Conservation (phyloP, 1,139 yeast genomes). For the Blastobotrys aristatus region DNA sequence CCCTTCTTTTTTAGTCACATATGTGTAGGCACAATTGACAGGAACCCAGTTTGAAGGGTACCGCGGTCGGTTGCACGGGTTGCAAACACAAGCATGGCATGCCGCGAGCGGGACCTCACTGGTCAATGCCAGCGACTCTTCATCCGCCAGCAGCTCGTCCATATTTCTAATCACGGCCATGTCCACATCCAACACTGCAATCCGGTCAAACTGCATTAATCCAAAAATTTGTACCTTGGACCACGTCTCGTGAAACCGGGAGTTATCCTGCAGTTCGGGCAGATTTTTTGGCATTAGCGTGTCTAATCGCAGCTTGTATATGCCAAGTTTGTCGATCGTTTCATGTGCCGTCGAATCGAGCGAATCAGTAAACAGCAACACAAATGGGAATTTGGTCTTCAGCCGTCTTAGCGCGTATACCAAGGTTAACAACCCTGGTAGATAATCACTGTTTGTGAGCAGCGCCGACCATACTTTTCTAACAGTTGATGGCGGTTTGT, state of each 20-base stretch:
- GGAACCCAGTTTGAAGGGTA: constrained; percentile 50
- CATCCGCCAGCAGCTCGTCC: constrained; percentile 49
- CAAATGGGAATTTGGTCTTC: constrained; percentile 44
- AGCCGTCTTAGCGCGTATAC: constrained; percentile 41
- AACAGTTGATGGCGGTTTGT: background rate
- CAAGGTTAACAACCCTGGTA: constrained; percentile 47
- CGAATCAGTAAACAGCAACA: constrained; percentile 47
- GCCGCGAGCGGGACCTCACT: constrained; percentile 38
- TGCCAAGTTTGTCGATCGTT: constrained; percentile 33
- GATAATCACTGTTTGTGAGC: constrained; percentile 45
- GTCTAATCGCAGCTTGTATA: constrained; percentile 40
- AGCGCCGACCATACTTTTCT: constrained; percentile 47
- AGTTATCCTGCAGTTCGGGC: constrained; percentile 38
- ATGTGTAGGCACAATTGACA: constrained; percentile 46
- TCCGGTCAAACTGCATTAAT: constrained; percentile 44
- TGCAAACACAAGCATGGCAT: constrained; percentile 56
- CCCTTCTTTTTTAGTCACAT: constrained; percentile 25
- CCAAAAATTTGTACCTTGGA: constrained; percentile 51
- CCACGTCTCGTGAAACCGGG: constrained; percentile 55
- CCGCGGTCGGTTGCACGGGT: constrained; percentile 46
- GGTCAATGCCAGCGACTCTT: constrained; percentile 20
- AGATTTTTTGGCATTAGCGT: constrained; percentile 37
- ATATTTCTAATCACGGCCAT: constrained; percentile 50
- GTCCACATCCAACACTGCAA: constrained; percentile 52
- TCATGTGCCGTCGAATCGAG: constrained; percentile 40